These are phyloP conservation scores for Colletotrichum aenigma DNA, from an alignment of 2,329 filamentous ascomycete species.

Conservation along the genomic window DNA sequence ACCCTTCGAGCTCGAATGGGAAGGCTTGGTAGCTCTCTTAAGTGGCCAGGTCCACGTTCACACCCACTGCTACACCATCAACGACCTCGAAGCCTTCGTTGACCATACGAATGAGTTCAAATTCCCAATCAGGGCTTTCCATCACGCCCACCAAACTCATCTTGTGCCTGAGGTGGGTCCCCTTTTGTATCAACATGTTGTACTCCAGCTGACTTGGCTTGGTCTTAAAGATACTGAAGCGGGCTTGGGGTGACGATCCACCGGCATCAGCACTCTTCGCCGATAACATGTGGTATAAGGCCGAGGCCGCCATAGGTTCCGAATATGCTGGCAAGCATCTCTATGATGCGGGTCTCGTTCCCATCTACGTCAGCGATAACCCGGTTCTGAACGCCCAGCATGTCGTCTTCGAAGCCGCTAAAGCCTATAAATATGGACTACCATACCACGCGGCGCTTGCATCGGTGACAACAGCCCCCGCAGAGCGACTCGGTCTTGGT, in stretches of 20 bases:
- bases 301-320: slow-evolving; percentile 67
- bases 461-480: slow-evolving; percentile 62
- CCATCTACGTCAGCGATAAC: slow-evolving; percentile 73
- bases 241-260: slow-evolving; percentile 56
- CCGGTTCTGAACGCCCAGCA: slow-evolving; percentile 74
- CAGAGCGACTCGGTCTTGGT: slow-evolving; percentile 60
- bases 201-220: not conserved
- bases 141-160: slow-evolving; percentile 72
- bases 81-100: slow-evolving; percentile 72
- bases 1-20: slow-evolving; percentile 66
- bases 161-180: slow-evolving; percentile 63
- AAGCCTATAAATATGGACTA: slow-evolving; percentile 63
- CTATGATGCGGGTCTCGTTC: slow-evolving; percentile 66
- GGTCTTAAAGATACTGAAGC: slow-evolving; percentile 51
- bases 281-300: slow-evolving; percentile 76
- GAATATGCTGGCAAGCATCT: slow-evolving; percentile 71
- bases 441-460: slow-evolving; percentile 65
- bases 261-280: slow-evolving; percentile 69
- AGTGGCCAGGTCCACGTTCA: slow-evolving; percentile 73
- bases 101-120: slow-evolving; percentile 75
- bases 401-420: slow-evolving; percentile 68
- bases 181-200: not conserved
- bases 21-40: slow-evolving; percentile 65
- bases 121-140: slow-evolving; percentile 69
- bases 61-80: slow-evolving; percentile 73